These are phyloP conservation scores for Bretschneidera sinensis DNA, from an alignment of 345 rosid genomes.

Conservation along the genomic window DNA sequence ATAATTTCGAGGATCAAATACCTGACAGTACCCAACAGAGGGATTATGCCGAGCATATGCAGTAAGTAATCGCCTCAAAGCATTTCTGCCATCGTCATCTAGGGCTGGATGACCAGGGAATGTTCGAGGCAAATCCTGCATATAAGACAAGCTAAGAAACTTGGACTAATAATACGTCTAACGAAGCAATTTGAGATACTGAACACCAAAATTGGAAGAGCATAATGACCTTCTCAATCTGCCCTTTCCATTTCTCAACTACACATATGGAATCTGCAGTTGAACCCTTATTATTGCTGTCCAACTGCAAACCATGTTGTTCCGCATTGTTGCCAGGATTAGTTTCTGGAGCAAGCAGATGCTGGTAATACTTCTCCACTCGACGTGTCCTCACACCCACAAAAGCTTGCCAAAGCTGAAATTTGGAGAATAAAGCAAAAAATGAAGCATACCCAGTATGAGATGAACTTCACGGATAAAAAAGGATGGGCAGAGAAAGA, in stretches of 20 bases:
- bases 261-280: conserved; percentile 37
- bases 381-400: conserved; percentile 88
- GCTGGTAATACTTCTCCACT: conserved; percentile 75
- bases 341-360: conserved; percentile 59
- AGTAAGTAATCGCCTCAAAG: conserved; percentile 93
- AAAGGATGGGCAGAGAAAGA: conserved; percentile 14
- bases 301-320: conserved; percentile 29
- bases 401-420: conserved; percentile 99
- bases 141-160: conserved; percentile 18
- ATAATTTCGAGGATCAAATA: conserved; percentile 22
- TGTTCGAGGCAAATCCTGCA: conserved; percentile 98
- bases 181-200: conserved; percentile 16
- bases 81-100: conserved; percentile 96
- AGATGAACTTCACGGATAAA: conserved; percentile 6
- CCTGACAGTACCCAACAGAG: conserved; percentile 99
- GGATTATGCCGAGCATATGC: conserved; percentile 99
- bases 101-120: conserved; percentile 99
- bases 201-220: conserved; percentile 19
- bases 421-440: conserved; percentile 23
- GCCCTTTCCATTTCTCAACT: conserved; percentile 98
- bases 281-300: conserved; percentile 31
- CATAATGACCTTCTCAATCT: conserved; percentile 87
- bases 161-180: conserved; percentile 9
- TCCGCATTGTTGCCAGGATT: conserved; percentile 38
- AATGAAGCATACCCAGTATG: conserved; percentile 13